These are phyloP conservation scores for Trichoderma reesei DNA, from an alignment of 495 filamentous ascomycete genomes.

Conservation along the genomic window DNA sequence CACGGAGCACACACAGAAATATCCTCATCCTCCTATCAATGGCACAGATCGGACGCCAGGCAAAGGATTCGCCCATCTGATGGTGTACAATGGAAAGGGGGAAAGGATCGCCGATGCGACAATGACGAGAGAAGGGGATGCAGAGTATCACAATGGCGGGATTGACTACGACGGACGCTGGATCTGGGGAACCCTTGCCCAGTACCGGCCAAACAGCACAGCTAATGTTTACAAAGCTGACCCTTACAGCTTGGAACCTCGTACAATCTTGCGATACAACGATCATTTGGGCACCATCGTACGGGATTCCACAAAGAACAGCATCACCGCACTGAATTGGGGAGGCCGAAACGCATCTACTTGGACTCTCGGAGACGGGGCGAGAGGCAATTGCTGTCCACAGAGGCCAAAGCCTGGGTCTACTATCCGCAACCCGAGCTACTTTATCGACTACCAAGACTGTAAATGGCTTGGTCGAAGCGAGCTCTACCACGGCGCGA, in stretches of 20 bases:
- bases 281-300: constrained; percentile 30
- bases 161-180: constrained; percentile 33
- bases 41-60: constrained; percentile 24
- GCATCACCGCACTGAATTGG: constrained; percentile 29
- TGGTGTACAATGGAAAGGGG: constrained; percentile 26
- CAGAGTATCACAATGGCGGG: constrained; percentile 28
- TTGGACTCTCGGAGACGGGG: constrained; percentile 18
- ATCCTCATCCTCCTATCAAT: constrained; percentile 21
- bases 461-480: constrained; percentile 32
- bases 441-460: constrained; percentile 30
- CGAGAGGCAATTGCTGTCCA: neutral
- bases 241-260: constrained; percentile 21
- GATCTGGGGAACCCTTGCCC: constrained; percentile 26
- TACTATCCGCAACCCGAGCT: constrained; percentile 19
- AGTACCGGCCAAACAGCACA: constrained; percentile 31
- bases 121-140: constrained; percentile 18
- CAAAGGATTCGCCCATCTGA: constrained; percentile 25
- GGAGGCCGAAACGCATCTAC: constrained; percentile 22
- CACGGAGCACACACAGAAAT: constrained; percentile 19
- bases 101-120: constrained; percentile 27
- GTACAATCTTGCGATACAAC: constrained; percentile 17
- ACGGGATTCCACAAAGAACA: constrained; percentile 21
- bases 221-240: constrained; percentile 26
- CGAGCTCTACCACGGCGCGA: constrained; percentile 12
- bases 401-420: constrained; percentile 13